Evolutionary conservation across 2,329 filamentous ascomycete genomes (phyloP), one percentile per base, ranked within the genome.

Genomic region (Cladosporium sp.): DNA sequence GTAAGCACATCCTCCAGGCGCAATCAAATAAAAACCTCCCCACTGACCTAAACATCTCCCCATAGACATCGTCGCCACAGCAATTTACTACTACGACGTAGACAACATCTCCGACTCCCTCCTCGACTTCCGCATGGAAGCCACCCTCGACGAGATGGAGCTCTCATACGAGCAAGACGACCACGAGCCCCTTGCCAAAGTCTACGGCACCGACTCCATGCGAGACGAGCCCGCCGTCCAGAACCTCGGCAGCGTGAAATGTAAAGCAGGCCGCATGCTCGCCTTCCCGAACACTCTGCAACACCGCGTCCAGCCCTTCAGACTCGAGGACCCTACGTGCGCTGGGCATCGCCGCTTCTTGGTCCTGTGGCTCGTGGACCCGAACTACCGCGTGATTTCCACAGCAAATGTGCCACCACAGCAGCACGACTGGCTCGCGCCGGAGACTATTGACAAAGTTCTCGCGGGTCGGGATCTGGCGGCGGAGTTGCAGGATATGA

Each of bases 71-170:
- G 39, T 58, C 36, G 86, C 86, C 0, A 87, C 86, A 0, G 85
- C 87, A 0, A 77, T 90, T 21, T 88, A 87, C 75, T 88, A 88
- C 73, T 86, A 86, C 69, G 84, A 88, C 66, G 77, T 74, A 54
- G 81, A 87, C 0, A 91, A 91, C 73, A 83, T 89, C 59, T 84
- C 83, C 0, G 79, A 83, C 1, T 81, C 79, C 56, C 71, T 70
- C 5, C 79, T 90, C 5, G 75, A 77, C 3, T 88, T 89, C 71
- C 82, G 81, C 10, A 83, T 72, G 48, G 43, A 65, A 6, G 63
- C 65, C 14, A 49, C 61, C 21, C 26, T 65, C 21, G 65, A 67
- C 28, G 39, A 63, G 8, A 34, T 69, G 18, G 16, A 25, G 2
- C 18, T 64, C 11, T 7, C 7, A 26, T 68, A 71, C 58, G 66